These are phyloP conservation scores for Aspergillus luchuensis DNA, from an alignment of 2,329 filamentous ascomycete genomes.

Conservation along the genomic window DNA sequence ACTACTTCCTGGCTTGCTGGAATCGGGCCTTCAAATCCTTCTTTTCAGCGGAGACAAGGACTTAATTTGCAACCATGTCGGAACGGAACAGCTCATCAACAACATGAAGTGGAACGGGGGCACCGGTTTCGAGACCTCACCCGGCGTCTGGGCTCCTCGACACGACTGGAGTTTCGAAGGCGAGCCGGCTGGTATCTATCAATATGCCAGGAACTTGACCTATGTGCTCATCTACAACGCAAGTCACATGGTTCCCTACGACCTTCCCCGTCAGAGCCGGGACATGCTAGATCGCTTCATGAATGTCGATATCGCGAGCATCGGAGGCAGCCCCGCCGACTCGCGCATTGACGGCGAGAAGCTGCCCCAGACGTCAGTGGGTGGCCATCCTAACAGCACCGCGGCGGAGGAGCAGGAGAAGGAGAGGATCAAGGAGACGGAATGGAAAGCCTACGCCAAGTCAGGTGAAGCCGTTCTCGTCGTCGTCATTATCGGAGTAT, in stretches of 20 bases:
- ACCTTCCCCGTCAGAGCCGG: conserved; percentile 79
- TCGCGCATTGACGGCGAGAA: conserved; percentile 84
- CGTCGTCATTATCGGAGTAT: conserved; percentile 73
- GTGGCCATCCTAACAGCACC: conserved; percentile 70
- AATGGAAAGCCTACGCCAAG: conserved; percentile 85
- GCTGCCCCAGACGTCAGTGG: conserved; percentile 74
- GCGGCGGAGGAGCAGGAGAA: conserved; percentile 67
- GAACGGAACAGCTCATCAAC: conserved; percentile 86
- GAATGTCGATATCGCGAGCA: conserved; percentile 84
- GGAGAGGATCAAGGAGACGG: conserved; percentile 76
- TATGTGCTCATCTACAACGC: conserved; percentile 95
- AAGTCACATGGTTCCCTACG: conserved; percentile 97
- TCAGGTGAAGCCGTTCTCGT: conserved; percentile 84
- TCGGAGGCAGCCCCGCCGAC: conserved; percentile 78
- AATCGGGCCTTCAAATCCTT: conserved; percentile 70
- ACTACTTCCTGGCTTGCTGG: conserved; percentile 75
- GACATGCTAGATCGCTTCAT: conserved; percentile 99
- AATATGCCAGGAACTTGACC: conserved; percentile 90
- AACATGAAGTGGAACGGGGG: conserved; percentile 90
- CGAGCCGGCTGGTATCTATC: conserved; percentile 85
- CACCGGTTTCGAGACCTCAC: conserved; percentile 84
- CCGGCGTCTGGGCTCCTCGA: conserved; percentile 87
- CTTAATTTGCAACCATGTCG: conserved; percentile 94
- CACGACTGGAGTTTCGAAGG: conserved; percentile 93
- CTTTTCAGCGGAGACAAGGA: conserved; percentile 94